phyloP scores from a whole-genome alignment of 1,284 basidiomycete species.

The Sparassis latifolia region DNA sequence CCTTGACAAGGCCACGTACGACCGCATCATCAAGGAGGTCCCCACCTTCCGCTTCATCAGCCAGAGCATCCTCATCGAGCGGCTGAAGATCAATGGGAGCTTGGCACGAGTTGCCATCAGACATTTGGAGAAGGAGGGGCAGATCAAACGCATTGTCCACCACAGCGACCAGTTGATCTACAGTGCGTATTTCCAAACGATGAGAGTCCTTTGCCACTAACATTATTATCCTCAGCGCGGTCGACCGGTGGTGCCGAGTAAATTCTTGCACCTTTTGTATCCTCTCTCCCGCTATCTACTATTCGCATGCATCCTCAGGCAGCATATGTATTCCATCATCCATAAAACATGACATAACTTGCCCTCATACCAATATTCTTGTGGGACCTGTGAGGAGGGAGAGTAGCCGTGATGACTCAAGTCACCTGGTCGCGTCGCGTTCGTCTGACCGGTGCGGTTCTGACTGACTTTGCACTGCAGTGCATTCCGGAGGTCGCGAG shows the following conservation, averaged over 20 bases:
- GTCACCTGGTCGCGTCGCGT: no score
- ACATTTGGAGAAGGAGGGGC: slow-evolving; percentile 91
- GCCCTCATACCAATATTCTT: slow-evolving; percentile 5
- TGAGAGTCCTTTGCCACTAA: neutral
- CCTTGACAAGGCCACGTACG: slow-evolving; percentile 87
- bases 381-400: no score
- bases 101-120: slow-evolving; percentile 91
- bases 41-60: slow-evolving; percentile 99
- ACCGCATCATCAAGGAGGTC: slow-evolving; percentile 98
- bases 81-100: slow-evolving; percentile 93
- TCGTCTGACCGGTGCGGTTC: no score
- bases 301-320: slow-evolving; percentile 15
- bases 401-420: no score
- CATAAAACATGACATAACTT: slow-evolving; percentile 26
- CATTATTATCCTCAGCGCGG: slow-evolving; percentile 39
- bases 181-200: slow-evolving; percentile 49
- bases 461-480: no score
- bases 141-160: slow-evolving; percentile 96
- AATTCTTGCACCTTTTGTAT: slow-evolving; percentile 26
- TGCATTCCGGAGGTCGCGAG: no score
- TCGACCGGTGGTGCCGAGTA: slow-evolving; percentile 60
- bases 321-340: slow-evolving; percentile 23
- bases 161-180: slow-evolving; percentile 93
- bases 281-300: slow-evolving; percentile 16
- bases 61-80: slow-evolving; percentile 96